Evolutionary conservation across 73 alveolate species (phyloP), one percentile per base, ranked within the genome.

Genomic region (Paramecium caudatum): DNA sequence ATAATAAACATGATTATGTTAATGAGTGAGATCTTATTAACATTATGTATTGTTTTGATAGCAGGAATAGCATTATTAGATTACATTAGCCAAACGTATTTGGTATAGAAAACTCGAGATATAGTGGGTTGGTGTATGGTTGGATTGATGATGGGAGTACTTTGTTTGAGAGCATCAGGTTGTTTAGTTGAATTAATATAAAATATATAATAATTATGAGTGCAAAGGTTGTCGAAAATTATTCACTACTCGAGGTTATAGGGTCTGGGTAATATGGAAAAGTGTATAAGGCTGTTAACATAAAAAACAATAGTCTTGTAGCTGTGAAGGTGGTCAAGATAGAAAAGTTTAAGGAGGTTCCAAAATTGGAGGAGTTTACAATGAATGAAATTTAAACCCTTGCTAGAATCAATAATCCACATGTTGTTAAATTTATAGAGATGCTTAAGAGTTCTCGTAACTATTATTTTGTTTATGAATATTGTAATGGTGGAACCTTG

Each of bases 231-330:
- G 68, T 86, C 65, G 93, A 86, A 41, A 78, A 86, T 43, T 86
- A 86, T 63, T 41, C 90, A 45, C 68, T 86, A 7, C 82, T 41
- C 6, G 93, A 86, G 41, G 93, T 78, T 2, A 43, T 86, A 19
- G 93, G 93, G 16, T 63, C 74, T 37, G 93, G 93, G 2, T 30
- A 86, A 43, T 86, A 86, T 43, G 93, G 93, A 17, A 86, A 86
- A 45, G 93, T 86, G n/a, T 86, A 86, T 27, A 86, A 86, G 80
- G 93, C 93, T 30, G 34, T 63, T 21, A 86, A 86, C 80, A 78
- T 86, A 23, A 70, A 78, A 23, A 86, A 70, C 43, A 63, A 86
- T 43, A 36, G 62, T 17, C 33, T 86, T 5, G 93, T 86, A 1
- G 93, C 93, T 21, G 68, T 86, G 46, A 86, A 86, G 74, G 93